Evolutionary conservation across 148 eudicot genomes (phyloP).

Genomic region (Silene uniflora): DNA sequence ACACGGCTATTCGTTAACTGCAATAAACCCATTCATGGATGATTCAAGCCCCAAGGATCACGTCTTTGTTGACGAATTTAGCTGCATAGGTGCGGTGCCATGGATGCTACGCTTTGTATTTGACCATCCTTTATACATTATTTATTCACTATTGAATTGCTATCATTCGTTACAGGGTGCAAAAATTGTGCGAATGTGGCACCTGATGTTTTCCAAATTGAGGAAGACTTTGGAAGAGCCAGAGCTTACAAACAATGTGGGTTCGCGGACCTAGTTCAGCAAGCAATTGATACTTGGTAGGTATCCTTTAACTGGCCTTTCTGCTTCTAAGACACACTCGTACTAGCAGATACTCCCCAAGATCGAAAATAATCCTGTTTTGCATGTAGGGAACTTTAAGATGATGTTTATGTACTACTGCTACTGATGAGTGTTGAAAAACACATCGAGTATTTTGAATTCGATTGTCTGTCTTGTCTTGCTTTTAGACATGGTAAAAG

Average conservation of each 20-base stretch:
- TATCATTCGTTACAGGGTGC: conserved; percentile 56
- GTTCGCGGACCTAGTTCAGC: conserved; percentile 53
- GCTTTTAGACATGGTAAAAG: too few species aligned
- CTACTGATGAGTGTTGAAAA: too few species aligned
- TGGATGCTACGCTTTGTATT: background rate
- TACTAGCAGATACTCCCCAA: too few species aligned
- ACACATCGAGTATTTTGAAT: too few species aligned
- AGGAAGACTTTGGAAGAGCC: conserved; percentile 97
- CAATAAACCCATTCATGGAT: conserved; percentile 80
- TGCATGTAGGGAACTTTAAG: too few species aligned
- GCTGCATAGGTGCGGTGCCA: conserved; percentile 74
- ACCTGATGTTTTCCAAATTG: conserved; percentile 69
- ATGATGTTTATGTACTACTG: too few species aligned
- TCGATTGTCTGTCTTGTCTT: too few species aligned
- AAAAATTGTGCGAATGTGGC: conserved; percentile 94
- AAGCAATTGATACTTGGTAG: conserved; percentile 93
- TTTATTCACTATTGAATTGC: background rate
- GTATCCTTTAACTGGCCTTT: background rate
- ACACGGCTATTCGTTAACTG: conserved; percentile 89
- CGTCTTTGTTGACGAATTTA: conserved; percentile 93
- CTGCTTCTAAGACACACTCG: too few species aligned
- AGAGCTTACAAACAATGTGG: conserved; percentile 77
- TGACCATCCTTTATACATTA: background rate
- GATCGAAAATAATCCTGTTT: too few species aligned
- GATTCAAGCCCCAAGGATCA: conserved; percentile 79